These are phyloP conservation scores for Cyclocybe aegerita DNA, from an alignment of 768 basidiomycete genomes.

Conservation along the genomic window DNA sequence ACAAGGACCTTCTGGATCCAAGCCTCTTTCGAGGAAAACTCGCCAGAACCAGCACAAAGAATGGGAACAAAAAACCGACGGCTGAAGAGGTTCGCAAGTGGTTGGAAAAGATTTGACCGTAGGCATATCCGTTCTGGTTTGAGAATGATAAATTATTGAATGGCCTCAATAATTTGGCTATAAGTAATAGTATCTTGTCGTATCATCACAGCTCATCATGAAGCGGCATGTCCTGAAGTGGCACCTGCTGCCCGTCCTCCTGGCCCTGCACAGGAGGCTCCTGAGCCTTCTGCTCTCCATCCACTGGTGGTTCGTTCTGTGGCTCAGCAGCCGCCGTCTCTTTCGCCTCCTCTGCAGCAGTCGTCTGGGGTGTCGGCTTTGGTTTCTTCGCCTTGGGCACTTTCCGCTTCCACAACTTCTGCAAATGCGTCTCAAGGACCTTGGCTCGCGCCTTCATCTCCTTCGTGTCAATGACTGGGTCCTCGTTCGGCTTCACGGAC, in stretches of 20 bases:
- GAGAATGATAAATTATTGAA: too few relatives aligned
- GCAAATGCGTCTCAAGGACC: conserved; percentile 73
- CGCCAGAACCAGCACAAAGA: too few relatives aligned
- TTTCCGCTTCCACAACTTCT: conserved; percentile 68
- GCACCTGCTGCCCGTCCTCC: conserved; percentile 8
- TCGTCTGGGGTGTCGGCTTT: conserved; percentile 31
- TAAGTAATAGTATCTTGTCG: not conserved
- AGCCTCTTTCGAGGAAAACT: too few relatives aligned
- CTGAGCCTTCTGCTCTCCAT: conserved; percentile 11
- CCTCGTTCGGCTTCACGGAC: conserved; percentile 65
- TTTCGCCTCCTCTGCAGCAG: conserved; percentile 14
- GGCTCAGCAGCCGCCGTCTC: conserved; percentile 17
- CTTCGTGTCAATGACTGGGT: conserved; percentile 81
- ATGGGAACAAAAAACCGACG: too few relatives aligned
- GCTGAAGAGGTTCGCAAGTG: too few relatives aligned
- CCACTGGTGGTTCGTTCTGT: conserved; percentile 1
- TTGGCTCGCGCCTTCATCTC: conserved; percentile 87
- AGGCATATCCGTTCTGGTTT: too few relatives aligned
- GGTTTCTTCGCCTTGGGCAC: conserved; percentile 61
- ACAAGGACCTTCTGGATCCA: too few relatives aligned
- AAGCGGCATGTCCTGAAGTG: conserved; percentile 9
- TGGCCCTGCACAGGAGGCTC: conserved; percentile 4
- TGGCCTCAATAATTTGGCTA: too few relatives aligned
- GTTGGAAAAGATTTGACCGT: too few relatives aligned
- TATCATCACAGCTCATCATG: conserved; percentile 24